These are phyloP conservation scores for Ophiorrhiza pumila DNA, from an alignment of 257 asterid genomes.

Conservation along the genomic window DNA sequence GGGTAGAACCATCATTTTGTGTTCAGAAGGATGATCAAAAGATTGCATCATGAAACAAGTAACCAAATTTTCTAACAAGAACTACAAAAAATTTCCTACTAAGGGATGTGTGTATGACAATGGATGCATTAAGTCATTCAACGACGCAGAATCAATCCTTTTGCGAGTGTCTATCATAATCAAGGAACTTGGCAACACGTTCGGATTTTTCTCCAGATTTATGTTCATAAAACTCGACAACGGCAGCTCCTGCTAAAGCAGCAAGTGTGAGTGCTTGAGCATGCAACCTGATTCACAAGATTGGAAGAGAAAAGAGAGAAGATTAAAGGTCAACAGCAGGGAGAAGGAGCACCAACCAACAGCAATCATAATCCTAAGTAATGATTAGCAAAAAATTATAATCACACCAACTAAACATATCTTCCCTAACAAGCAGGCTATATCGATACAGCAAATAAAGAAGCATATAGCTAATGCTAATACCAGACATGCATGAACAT, in stretches of 20 bases:
- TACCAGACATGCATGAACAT: neutral
- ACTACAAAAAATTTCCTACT: neutral
- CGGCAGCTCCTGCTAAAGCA: constrained; percentile 72
- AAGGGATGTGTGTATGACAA: neutral
- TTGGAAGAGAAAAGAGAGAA: neutral
- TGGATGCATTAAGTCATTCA: neutral
- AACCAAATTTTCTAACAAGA: neutral
- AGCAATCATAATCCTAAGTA: neutral
- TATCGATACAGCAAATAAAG: too few relatives aligned
- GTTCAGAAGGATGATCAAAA: constrained; percentile 9
- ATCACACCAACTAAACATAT: neutral
- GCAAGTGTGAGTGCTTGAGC: constrained; percentile 94
- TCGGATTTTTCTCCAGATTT: constrained; percentile 69
- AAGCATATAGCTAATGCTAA: neutral
- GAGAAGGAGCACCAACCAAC: neutral
- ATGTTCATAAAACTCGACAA: constrained; percentile 82
- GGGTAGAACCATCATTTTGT: neutral
- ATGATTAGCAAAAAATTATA: neutral
- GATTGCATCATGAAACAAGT: neutral
- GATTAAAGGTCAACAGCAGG: neutral
- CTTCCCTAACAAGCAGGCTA: too few relatives aligned
- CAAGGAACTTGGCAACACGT: constrained; percentile 73
- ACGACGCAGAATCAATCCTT: constrained; percentile 29
- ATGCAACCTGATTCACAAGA: constrained; percentile 61
- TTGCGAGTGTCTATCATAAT: constrained; percentile 35